phyloP scores from a whole-genome alignment of 768 basidiomycete genomes.

The Tephrocybe sp. region DNA sequence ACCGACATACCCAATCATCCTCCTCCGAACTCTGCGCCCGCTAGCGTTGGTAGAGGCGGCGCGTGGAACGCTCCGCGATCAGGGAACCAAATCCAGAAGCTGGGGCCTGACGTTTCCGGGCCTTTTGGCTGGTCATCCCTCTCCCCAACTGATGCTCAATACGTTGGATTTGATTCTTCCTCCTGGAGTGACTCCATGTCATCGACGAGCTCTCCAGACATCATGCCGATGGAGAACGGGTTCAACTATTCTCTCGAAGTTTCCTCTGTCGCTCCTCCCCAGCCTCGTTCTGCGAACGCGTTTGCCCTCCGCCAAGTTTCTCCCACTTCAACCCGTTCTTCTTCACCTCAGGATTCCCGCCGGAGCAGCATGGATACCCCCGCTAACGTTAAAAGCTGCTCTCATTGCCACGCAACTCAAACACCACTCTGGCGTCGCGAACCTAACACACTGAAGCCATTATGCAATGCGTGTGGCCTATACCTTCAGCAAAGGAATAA shows the following conservation, averaged over 20 bases:
- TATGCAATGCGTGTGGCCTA: slow-evolving; percentile 48
- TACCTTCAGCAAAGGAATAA: slow-evolving; percentile 47
- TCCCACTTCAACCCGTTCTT: slow-evolving; percentile 19
- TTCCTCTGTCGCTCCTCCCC: slow-evolving; percentile 32
- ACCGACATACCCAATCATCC: slow-evolving; percentile 9
- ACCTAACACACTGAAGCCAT: slow-evolving; percentile 39
- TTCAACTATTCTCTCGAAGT: slow-evolving; percentile 30
- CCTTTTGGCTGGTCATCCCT: slow-evolving; percentile 19
- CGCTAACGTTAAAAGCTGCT: slow-evolving; percentile 35
- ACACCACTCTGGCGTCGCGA: slow-evolving; percentile 51
- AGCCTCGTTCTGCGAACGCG: slow-evolving; percentile 18
- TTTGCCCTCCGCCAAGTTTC: slow-evolving; percentile 21
- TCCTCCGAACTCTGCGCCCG: background rate
- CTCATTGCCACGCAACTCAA: slow-evolving; percentile 44
- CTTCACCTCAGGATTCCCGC: slow-evolving; percentile 24
- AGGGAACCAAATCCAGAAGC: slow-evolving; percentile 5
- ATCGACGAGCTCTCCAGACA: slow-evolving; percentile 23
- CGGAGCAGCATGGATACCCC: slow-evolving; percentile 29
- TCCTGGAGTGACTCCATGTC: slow-evolving; percentile 27
- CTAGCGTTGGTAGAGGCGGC: slow-evolving; percentile 5
- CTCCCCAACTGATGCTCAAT: slow-evolving; percentile 21
- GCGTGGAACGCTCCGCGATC: slow-evolving; percentile 12
- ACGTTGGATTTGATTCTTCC: slow-evolving; percentile 23
- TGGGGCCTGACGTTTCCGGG: slow-evolving; percentile 17
- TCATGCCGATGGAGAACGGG: slow-evolving; percentile 14